These are phyloP conservation scores for Rubia balearica DNA, from an alignment of 305 asterid genomes.

Conservation along the genomic window DNA sequence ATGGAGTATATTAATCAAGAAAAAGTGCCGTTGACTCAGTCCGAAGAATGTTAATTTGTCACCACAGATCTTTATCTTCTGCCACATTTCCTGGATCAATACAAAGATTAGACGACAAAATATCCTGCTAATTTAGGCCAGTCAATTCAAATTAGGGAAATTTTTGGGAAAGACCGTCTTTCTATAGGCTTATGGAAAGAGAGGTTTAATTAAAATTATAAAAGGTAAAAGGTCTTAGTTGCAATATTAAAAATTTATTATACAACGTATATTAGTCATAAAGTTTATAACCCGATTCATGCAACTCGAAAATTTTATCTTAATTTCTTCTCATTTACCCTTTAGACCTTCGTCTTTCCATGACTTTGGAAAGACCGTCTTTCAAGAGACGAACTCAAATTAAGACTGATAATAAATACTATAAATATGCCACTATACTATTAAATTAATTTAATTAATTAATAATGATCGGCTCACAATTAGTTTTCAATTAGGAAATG, in stretches of 20 bases:
- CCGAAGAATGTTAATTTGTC: background rate
- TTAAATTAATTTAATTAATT: background rate
- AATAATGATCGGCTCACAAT: constrained; percentile 1
- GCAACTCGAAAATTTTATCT: too few relatives aligned
- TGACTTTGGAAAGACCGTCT: too few relatives aligned
- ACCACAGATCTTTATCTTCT: background rate
- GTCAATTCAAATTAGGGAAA: background rate
- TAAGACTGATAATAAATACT: background rate
- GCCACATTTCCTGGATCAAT: constrained; percentile 2
- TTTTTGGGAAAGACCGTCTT: too few relatives aligned
- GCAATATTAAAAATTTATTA: too few relatives aligned
- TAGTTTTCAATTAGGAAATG: background rate
- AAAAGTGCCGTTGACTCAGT: background rate
- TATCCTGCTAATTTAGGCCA: constrained; percentile 5
- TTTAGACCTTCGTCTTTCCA: too few relatives aligned
- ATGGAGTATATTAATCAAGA: background rate
- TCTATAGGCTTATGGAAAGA: too few relatives aligned
- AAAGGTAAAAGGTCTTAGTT: too few relatives aligned
- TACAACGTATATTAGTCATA: too few relatives aligned
- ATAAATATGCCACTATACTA: background rate
- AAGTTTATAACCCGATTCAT: too few relatives aligned
- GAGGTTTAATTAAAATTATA: too few relatives aligned
- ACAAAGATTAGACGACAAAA: constrained; percentile 9
- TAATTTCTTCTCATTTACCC: too few relatives aligned
- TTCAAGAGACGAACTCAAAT: too few relatives aligned